Evolutionary conservation across 768 basidiomycete genomes (phyloP), one percentile per base, ranked within the genome.

Genomic region (Pholiota microspora): DNA sequence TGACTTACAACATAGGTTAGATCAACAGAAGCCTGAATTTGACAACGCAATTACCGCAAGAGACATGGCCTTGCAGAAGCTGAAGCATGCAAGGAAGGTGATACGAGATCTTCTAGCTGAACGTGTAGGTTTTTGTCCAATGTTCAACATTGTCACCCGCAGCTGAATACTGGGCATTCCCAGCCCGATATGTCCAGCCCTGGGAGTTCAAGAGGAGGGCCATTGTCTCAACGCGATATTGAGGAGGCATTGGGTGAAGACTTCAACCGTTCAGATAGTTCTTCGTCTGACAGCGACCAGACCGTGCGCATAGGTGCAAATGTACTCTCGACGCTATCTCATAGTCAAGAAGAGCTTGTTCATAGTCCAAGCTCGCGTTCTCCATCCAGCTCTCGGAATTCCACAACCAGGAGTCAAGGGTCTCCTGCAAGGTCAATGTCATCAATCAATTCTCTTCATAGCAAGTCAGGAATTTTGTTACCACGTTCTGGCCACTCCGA

Each of bases 51-150:
- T 76, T 53, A 58, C 61, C 27, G 72, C 71, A 31, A 66, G 73
- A 36, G 67, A 71, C 21, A 69, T 63, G 2, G 65, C 67, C 3
- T 62, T 70, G 38, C 62, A 52, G 24, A 74, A 69, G 52, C 55
- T 75, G 62, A 71, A 45, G 53, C 69, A 75, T 45, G 66, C 76
- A 25, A 65, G 70, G 16, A 74, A 69, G 55, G 71, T 79, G 12
- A 67, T 81, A 51, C 61, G 67, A 34, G 72, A 76, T 54, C 64
- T 82, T 25, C 48, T 81, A 13, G 67, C 73, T 25, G 76, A 79
- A 53, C 68, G 70, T 42, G 73, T 75, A 64, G 68, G 75, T 61
- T 62, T 57, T 38, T 51, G 29, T 31, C 12, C 7, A 6, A 6
- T 27, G 3, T 48, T 36, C 24, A 23, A 23, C 13, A 40, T 35